Base-by-base conservation (phyloP, 2,329 filamentous ascomycete genomes). In the Calonectria pseudoturangicola region DNA sequence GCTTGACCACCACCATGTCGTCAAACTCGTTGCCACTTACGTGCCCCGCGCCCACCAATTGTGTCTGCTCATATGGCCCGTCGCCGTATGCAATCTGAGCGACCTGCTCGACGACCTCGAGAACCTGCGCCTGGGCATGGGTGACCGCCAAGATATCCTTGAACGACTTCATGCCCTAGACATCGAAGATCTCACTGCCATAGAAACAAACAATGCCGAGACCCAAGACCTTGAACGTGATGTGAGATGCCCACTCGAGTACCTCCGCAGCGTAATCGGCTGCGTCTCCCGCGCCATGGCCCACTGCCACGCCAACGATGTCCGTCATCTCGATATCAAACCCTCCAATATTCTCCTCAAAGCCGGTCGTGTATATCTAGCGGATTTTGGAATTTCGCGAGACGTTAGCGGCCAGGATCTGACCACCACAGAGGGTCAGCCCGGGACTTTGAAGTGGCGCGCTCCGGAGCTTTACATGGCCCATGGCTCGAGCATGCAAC, bases 301-400 rank as follows among this genome's bases (percentile, higher is more conserved):
- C 1, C 84, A 86, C 70, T 86, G 85, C 68, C 86, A 87, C 75
- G 75, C 79, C 18, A 82, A 85, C 60, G 80, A 84, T 21, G 84
- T 88, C 15, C 82, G 87, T 27, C 87, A 88, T 74, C 83, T 87
- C 5, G 86, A 88, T 66, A 83, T 89, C 43, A 88, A 88, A 71
- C 87, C 87, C 2, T 84, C 83, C 43, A 88, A 88, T 66, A 87
- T 88, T 64, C 81, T 88, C 2, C 80, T 88, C 9, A 85, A 83
- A 68, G 82, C 86, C 1, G 84, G 84, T 7, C 82, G 85, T 10
- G 87, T 88, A 10, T 88, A 88, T 70, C 81, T 88, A 16, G 85
- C 86, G 27, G 87, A 88, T 75, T 88, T 88, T 79, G 87, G 86
- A 43, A 87, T 88, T 28, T 86, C 87, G 15, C 82, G 84, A 65